Conservation (phyloP, 352 stramenopile genomes). For the Peronospora destructor region DNA sequence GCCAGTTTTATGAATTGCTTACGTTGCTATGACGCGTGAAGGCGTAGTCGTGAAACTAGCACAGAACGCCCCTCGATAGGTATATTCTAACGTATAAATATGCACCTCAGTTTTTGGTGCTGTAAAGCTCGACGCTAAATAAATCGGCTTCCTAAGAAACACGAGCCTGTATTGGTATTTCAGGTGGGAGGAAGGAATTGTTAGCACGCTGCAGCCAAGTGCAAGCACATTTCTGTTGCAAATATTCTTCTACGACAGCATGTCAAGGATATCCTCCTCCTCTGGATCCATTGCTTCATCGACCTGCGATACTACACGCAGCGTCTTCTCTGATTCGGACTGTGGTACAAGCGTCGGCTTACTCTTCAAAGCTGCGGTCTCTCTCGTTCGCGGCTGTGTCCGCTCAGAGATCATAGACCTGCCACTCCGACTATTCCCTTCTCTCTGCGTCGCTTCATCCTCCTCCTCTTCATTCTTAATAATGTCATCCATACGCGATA, state of each 20-base stretch:
- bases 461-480: conserved; percentile 24
- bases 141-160: no score
- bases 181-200: no score
- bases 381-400: not conserved
- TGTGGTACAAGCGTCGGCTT: conserved; percentile 1
- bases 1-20: no score
- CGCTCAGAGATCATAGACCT: not conserved
- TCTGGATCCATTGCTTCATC: conserved; percentile 32
- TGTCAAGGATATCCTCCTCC: conserved; percentile 55
- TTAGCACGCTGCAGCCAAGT: no score
- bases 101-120: no score
- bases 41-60: no score
- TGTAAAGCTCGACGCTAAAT: no score
- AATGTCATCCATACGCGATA: conserved; percentile 41
- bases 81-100: no score
- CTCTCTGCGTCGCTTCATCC: conserved; percentile 8
- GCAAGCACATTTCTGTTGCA: not conserved
- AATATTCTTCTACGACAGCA: conserved; percentile 21
- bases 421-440: not conserved
- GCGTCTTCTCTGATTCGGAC: conserved; percentile 1
- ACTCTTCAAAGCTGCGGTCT: not conserved
- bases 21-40: no score
- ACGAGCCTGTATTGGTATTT: no score
- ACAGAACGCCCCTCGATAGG: no score
- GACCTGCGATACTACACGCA: conserved; percentile 1